Base-by-base conservation (phyloP, 2,329 filamentous ascomycete species). In the Scedosporium boydii region DNA sequence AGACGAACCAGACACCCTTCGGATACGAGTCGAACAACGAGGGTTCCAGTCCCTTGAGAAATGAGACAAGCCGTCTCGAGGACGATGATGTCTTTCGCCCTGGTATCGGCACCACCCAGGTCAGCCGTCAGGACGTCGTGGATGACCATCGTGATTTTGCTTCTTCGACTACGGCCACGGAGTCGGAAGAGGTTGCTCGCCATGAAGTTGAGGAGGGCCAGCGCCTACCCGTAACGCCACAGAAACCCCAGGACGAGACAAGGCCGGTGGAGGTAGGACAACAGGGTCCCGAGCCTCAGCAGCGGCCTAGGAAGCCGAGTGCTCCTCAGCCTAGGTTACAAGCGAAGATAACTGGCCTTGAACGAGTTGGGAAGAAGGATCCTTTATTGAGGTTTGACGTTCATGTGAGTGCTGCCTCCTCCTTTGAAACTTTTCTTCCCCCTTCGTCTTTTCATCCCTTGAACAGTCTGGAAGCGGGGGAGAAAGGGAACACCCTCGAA, bases 351-450 rank as follows among this genome's bases (percentile, higher is more conserved):
- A 97, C 93, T 0, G 92, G 90, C 1, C 79, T 99, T 58, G 95
- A 99, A 77, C 84, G 95, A 64, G 95, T 90, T 3, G 93, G 93
- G 65, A 92, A 96, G 75, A 99, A 98, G 76, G 95, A 99, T 70
- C 92, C 93, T 0, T 92, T 98, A 67, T 76, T 99, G 64, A 86
- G 91, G 69, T 99, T 99, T 72, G 95, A 99, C 76, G 91, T 98
- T 66, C 91, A 99, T 76, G 95, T 98, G 87, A 44, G 69, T 68
- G 29, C 29, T 6, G 29, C 29, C 29, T 34, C 29, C 29, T 34
- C 29, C 9, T 34, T 10, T 34, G 29, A 1, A 9, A 3, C 9
- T 10, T 34, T 10, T 10, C 29, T 6, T 6, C 29, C 9, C 6
- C 6, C 29, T 34, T 34, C 10, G 29, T 34, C 4, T 10, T 34